phyloP scores from a whole-genome alignment of 164 flowering plant genomes.

The Magnolia officinalis region DNA sequence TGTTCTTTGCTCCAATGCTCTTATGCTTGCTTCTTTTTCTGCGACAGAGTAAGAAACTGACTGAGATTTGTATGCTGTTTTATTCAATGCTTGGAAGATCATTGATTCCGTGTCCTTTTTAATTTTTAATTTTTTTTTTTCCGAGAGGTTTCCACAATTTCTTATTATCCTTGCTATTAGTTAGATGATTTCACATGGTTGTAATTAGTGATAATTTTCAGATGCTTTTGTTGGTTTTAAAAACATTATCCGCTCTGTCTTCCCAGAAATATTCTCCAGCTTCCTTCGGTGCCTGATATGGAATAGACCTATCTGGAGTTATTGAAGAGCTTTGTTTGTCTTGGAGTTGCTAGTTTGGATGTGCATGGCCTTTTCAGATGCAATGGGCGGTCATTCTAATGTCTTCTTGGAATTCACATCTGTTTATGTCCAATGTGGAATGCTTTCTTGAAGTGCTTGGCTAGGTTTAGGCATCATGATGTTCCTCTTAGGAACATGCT shows the following conservation, averaged over 20 bases:
- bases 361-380: background rate
- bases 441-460: background rate
- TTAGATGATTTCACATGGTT: background rate
- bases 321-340: conserved; percentile 3
- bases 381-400: background rate
- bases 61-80: background rate
- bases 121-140: too few relatives aligned
- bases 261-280: conserved; percentile 1
- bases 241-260: background rate
- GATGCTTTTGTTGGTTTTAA: background rate
- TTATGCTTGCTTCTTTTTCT: background rate
- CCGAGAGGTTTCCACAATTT: background rate
- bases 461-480: background rate
- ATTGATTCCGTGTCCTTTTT: background rate
- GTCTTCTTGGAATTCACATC: background rate
- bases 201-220: background rate
- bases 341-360: conserved; percentile 6
- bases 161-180: background rate
- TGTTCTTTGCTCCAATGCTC: background rate
- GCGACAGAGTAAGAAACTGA: background rate
- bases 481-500: conserved; percentile 3
- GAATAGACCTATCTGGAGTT: background rate
- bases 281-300: conserved; percentile 1
- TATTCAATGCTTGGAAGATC: background rate
- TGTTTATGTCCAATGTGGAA: conserved; percentile 4